Base-by-base conservation (phyloP, 1,284 basidiomycete species). In the Cutaneotrichosporon sp. region DNA sequence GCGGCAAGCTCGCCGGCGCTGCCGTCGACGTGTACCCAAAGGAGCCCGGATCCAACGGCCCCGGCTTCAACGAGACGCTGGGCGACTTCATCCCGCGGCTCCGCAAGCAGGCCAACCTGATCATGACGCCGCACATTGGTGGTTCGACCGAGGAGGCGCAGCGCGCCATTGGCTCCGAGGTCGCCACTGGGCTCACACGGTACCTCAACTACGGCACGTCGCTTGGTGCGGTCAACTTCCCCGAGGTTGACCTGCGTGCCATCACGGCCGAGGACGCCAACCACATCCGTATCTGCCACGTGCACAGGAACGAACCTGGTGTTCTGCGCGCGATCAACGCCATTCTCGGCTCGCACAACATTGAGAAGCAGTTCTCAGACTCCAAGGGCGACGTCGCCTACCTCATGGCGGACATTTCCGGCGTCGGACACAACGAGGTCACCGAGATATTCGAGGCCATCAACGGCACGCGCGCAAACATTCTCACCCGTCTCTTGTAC, bases 71-170 rank as follows among this genome's bases (percentile, higher is more conserved):
- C 69, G 85, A 94, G 74, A 77, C 84, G 63, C 78, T 96, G 60
- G 94, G 93, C 72, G 55, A 82, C 2, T 97, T 90, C 84, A 80
- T 87, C 15, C 83, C 81, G 56, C 76, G 83, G 22, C 81, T 97
- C 35, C 82, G 88, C 55, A 76, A 78, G 3, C 77, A 89, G 54
- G 84, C 86, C 46, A 97, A 97, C 75, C 82, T 96, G 59, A 92
- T 97, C 70, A 85, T 97, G 64, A 97, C 93, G 0, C 96, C 96
- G 17, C 96, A 99, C 73, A 97, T 99, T 65, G 96, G 96, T 57
- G 96, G 96, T 41, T 97, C 91, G 39, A 99, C 96, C 12, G 96
- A 98, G 75, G 96, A 99, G 76, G 96, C 96, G 4, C 96, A 99
- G 76, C 83, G 85, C 46, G 91, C 94, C 83, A 98, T 99, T 63